These are phyloP conservation scores for Leptographium wingfieldii DNA, from an alignment of 2,329 filamentous ascomycete species.

Conservation along the genomic window DNA sequence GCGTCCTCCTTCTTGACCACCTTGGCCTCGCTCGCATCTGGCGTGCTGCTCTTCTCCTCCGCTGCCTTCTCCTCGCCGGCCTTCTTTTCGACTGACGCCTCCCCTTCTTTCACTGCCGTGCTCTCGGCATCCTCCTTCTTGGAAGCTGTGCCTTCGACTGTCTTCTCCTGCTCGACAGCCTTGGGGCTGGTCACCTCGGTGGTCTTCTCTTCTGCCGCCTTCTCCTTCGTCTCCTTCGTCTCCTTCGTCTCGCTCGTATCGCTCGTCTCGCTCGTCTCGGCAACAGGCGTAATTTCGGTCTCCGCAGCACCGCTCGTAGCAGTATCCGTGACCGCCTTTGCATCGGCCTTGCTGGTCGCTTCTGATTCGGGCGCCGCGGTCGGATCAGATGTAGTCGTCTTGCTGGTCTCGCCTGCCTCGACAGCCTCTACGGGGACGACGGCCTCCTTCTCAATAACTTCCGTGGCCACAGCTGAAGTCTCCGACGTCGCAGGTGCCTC, in stretches of 20 bases:
- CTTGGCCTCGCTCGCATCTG: background rate
- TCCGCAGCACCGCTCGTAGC: background rate
- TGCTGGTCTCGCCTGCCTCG: background rate
- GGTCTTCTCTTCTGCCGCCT: background rate
- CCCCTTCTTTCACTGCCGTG: background rate
- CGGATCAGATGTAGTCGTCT: background rate
- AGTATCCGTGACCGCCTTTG: background rate
- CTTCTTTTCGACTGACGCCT: conserved; percentile 14
- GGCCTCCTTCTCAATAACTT: conserved; percentile 8
- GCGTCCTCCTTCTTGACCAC: conserved; percentile 7
- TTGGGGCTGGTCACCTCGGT: conserved; percentile 9
- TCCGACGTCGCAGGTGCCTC: conserved; percentile 10
- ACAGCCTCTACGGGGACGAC: background rate
- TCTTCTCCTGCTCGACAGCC: conserved; percentile 20
- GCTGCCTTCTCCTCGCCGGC: conserved; percentile 12
- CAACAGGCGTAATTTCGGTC: background rate
- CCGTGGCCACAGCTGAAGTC: conserved; percentile 7
- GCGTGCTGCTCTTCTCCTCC: background rate
- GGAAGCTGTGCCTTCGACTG: conserved; percentile 11
- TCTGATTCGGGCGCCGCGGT: background rate
- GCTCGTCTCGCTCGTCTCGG: background rate
- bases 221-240: background rate
- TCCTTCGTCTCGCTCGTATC: background rate
- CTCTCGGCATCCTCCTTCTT: background rate
- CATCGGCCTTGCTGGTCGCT: background rate